These are phyloP conservation scores for Nemophila menziesii DNA, from an alignment of 257 asterid genomes.

Conservation along the genomic window DNA sequence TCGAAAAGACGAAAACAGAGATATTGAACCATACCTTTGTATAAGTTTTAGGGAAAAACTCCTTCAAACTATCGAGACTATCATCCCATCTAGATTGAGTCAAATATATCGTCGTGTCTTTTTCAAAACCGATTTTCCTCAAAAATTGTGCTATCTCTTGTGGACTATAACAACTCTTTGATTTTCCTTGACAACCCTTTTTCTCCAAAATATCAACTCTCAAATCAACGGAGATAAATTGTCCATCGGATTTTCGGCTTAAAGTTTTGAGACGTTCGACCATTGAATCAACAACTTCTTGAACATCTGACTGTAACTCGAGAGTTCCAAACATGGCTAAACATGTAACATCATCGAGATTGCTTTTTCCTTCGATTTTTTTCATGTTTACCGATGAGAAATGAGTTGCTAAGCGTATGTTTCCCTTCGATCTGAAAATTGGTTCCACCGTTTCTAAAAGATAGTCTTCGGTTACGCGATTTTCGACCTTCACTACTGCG, in stretches of 20 bases:
- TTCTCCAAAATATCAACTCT: conserved; percentile 83
- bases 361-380: conserved; percentile 41
- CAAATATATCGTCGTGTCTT: conserved; percentile 64
- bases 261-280: conserved; percentile 62
- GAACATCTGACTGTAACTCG: conserved; percentile 65
- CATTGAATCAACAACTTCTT: conserved; percentile 81
- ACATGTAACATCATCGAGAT: conserved; percentile 58
- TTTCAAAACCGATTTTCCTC: conserved; percentile 60
- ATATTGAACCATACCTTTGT: conserved; percentile 44
- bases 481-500: conserved; percentile 83
- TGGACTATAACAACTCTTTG: conserved; percentile 74
- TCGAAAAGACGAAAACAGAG: neutral
- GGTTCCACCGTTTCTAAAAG: conserved; percentile 64
- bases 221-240: conserved; percentile 78
- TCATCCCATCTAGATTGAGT: conserved; percentile 81
- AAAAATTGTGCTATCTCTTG: conserved; percentile 61
- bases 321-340: conserved; percentile 86
- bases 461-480: conserved; percentile 59
- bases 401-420: conserved; percentile 68
- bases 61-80: conserved; percentile 63
- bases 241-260: conserved; percentile 71
- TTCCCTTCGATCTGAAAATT: conserved; percentile 59
- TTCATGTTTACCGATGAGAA: conserved; percentile 93
- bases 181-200: conserved; percentile 53
- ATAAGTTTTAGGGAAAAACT: conserved; percentile 65